Evolutionary conservation across 306 rosid genomes (phyloP).

Genomic region (Senna siamea): DNA sequence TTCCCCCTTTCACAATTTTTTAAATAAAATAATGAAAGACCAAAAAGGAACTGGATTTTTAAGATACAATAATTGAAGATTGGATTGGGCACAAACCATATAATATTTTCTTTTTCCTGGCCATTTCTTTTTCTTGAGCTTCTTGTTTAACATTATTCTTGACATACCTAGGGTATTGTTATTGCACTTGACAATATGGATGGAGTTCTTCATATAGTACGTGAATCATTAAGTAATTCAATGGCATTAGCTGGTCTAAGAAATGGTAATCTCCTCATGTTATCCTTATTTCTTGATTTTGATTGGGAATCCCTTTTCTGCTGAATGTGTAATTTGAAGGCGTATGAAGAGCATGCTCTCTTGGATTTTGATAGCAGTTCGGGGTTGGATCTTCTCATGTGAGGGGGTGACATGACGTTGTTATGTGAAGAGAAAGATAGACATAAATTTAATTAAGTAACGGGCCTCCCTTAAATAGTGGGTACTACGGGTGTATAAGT

Average conservation of each 20-base stretch:
- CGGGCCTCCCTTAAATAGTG: no score
- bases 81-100: background rate
- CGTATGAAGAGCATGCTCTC: conserved; percentile 1
- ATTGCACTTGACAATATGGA: conserved; percentile 89
- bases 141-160: conserved; percentile 33
- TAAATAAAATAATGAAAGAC: background rate
- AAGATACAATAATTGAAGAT: conserved; percentile 9
- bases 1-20: background rate
- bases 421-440: no score
- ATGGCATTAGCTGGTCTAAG: conserved; percentile 66
- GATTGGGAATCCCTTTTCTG: conserved; percentile 16
- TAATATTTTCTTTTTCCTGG: background rate
- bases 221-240: conserved; percentile 79
- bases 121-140: background rate
- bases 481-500: no score
- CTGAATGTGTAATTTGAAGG: conserved; percentile 13
- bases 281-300: conserved; percentile 19
- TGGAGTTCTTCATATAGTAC: conserved; percentile 67
- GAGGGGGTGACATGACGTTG: no score
- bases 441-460: no score
- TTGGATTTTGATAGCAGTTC: background rate
- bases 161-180: conserved; percentile 71
- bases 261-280: conserved; percentile 56
- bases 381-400: no score
- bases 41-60: background rate